Evolutionary conservation across 331 rosid genomes (phyloP).

Genomic region (Phaseolus coccineus): DNA sequence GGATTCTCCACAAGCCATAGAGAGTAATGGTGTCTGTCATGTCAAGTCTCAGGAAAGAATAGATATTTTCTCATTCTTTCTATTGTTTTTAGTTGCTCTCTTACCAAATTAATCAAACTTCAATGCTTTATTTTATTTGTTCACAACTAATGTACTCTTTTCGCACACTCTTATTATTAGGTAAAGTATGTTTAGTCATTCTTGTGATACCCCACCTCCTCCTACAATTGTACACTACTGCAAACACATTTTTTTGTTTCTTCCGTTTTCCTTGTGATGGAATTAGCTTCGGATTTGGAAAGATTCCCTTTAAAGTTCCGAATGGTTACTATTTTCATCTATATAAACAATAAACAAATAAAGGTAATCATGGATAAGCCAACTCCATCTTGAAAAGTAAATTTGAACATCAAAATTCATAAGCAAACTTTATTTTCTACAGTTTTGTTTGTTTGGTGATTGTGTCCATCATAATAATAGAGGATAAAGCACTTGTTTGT

Average conservation of each 20-base stretch:
- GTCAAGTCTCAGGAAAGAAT: conserved; percentile 5
- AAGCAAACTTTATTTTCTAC: background rate
- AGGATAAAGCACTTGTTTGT: background rate
- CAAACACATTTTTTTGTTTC: conserved; percentile 1
- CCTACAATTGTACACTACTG: background rate
- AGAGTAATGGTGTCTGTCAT: conserved; percentile 17
- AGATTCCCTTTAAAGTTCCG: background rate
- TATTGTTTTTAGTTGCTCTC: conserved; percentile 34
- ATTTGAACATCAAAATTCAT: background rate
- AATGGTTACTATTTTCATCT: conserved; percentile 10
- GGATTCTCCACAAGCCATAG: conserved; percentile 73
- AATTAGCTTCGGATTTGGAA: background rate
- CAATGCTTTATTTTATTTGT: conserved; percentile 26
- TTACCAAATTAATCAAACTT: conserved; percentile 29
- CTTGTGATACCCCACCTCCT: background rate
- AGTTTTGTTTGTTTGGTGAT: background rate
- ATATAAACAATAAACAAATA: background rate
- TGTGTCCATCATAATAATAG: background rate
- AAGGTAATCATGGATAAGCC: background rate
- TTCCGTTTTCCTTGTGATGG: conserved; percentile 2
- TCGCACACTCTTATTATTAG: background rate
- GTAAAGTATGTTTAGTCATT: background rate
- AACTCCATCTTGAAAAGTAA: conserved; percentile 2
- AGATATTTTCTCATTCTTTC: conserved; percentile 14
- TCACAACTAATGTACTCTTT: background rate